Evolutionary conservation across 495 filamentous ascomycete species (phyloP).

Genomic region (Penicillium nucicola): DNA sequence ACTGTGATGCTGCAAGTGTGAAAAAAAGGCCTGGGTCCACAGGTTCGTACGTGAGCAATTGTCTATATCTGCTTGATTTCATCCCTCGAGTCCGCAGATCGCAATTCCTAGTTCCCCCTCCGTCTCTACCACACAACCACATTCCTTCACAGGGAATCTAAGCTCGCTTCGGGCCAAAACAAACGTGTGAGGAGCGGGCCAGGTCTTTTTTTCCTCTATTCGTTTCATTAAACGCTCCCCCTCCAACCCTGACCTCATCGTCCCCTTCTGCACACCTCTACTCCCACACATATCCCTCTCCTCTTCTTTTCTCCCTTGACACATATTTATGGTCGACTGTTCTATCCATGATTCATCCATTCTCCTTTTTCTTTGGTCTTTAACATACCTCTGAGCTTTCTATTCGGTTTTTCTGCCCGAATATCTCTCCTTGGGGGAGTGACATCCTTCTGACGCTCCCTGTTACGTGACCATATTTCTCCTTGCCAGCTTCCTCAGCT

Average conservation of each 20-base stretch:
- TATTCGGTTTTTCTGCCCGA: neutral
- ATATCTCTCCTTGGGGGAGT: constrained; percentile 1
- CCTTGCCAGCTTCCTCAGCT: constrained; percentile 4
- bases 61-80: neutral
- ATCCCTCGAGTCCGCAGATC: neutral
- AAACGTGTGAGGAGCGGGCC: constrained; percentile 10
- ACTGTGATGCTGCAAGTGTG: too few relatives aligned
- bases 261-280: constrained; percentile 15
- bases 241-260: constrained; percentile 34
- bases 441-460: constrained; percentile 3
- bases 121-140: constrained; percentile 21
- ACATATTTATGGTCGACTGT: constrained; percentile 8
- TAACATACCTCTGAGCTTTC: neutral
- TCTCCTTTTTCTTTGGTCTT: neutral
- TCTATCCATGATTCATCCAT: constrained; percentile 1
- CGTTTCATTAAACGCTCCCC: constrained; percentile 4
- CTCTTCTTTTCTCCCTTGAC: constrained; percentile 15
- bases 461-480: constrained; percentile 3
- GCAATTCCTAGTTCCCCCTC: constrained; percentile 12
- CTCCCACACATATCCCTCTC: constrained; percentile 23
- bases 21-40: too few relatives aligned
- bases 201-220: constrained; percentile 17
- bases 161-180: constrained; percentile 30
- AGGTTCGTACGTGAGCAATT: neutral
- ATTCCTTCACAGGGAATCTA: constrained; percentile 13